phyloP scores from a whole-genome alignment of 441 rosid genomes.

The Macaranga tanarius region DNA sequence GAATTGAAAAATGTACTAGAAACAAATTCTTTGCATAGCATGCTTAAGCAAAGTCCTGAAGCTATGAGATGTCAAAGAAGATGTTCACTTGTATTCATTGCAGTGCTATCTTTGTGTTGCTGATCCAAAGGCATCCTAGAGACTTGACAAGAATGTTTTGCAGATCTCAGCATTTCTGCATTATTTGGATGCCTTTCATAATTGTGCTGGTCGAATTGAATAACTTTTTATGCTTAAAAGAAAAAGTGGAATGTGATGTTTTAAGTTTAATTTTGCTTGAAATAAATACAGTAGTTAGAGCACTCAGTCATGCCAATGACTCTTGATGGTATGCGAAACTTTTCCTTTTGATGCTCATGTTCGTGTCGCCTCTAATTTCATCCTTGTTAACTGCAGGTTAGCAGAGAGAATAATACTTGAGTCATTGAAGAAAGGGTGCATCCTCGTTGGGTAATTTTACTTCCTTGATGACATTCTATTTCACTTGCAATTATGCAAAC shows the following conservation, averaged over 20 bases:
- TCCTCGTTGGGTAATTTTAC: conserved; percentile 64
- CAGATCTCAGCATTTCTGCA: neutral
- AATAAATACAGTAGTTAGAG: neutral
- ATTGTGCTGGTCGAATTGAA: neutral
- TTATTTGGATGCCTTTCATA: neutral
- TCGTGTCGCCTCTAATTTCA: conserved; percentile 12
- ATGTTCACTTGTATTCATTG: neutral
- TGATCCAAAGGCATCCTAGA: neutral
- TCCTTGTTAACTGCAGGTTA: conserved; percentile 49
- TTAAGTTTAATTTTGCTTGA: neutral
- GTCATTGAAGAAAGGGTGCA: conserved; percentile 63
- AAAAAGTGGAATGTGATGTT: neutral
- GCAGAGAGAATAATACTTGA: conserved; percentile 80
- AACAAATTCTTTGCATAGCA: neutral
- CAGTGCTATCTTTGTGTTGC: neutral
- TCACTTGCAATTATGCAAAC: conserved; percentile 15
- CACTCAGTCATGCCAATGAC: neutral
- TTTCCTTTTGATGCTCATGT: conserved; percentile 7
- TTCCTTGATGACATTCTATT: conserved; percentile 17
- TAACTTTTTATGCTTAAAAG: no score
- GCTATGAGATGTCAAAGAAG: neutral
- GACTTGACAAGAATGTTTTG: neutral
- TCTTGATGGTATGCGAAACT: conserved; percentile 6
- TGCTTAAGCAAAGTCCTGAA: neutral
- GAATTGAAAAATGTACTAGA: neutral